Conservation (phyloP, 1,284 basidiomycete species). For the Apiotrichum veenhuisii region DNA sequence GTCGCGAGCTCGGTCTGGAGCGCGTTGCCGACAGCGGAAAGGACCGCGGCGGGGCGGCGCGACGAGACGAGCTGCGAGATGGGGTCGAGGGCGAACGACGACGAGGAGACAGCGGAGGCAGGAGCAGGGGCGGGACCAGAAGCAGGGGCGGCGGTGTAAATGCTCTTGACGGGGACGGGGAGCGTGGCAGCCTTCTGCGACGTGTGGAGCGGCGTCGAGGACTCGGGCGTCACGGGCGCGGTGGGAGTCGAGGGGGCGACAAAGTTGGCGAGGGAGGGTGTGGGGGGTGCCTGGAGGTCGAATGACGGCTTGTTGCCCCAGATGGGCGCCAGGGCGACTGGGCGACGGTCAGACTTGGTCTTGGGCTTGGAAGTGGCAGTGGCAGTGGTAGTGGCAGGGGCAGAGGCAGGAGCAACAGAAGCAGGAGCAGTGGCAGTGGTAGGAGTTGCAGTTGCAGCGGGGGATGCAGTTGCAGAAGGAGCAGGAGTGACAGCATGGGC, state of each 20-base stretch:
- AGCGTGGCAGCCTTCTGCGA: background rate
- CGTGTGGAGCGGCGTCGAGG: background rate
- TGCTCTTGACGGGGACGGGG: background rate
- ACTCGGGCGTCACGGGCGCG: background rate
- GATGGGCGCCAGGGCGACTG: slow-evolving; percentile 6
- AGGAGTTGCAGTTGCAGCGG: background rate
- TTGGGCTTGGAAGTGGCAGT: background rate
- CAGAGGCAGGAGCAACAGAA: background rate
- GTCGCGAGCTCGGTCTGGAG: background rate
- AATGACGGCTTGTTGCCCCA: slow-evolving; percentile 4
- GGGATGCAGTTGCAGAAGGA: background rate
- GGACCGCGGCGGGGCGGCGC: slow-evolving; percentile 4
- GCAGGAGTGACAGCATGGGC: background rate
- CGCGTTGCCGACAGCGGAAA: background rate
- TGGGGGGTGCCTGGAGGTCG: background rate
- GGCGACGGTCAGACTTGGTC: background rate
- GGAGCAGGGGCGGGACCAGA: background rate
- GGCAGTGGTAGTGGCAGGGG: background rate
- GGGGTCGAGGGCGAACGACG: background rate
- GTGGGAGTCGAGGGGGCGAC: slow-evolving; percentile 7
- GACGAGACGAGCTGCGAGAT: slow-evolving; percentile 4
- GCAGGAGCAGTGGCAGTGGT: background rate
- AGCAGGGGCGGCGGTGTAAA: background rate
- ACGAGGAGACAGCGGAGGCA: background rate
- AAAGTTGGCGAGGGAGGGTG: background rate